Conservation (phyloP, 805 yeast genomes). For the Ogataea neopini region DNA sequence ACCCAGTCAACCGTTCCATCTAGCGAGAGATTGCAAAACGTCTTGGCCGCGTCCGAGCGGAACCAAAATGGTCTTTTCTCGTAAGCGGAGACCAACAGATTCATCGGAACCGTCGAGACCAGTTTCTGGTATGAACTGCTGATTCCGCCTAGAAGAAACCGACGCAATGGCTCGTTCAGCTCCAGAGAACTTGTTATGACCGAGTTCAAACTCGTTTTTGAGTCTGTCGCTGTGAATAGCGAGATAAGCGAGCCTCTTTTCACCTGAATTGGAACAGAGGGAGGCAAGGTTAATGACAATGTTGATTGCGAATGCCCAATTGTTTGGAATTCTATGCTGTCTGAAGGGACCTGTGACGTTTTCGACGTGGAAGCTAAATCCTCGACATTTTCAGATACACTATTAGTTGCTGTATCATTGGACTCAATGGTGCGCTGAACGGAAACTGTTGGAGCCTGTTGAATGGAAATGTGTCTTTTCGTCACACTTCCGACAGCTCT, state of each 20-base stretch:
- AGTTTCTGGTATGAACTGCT: conserved; percentile 48
- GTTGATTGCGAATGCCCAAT: conserved; percentile 52
- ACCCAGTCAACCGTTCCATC: conserved; percentile 71
- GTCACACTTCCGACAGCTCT: neutral
- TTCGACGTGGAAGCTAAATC: conserved; percentile 8
- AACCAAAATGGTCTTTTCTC: conserved; percentile 15
- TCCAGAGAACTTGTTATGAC: conserved; percentile 33
- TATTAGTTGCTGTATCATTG: conserved; percentile 1
- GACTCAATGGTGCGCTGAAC: neutral
- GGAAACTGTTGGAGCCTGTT: conserved; percentile 17
- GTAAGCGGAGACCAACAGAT: conserved; percentile 44
- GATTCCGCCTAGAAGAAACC: conserved; percentile 46
- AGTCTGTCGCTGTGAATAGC: conserved; percentile 34
- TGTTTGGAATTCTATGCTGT: conserved; percentile 39
- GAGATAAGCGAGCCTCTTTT: conserved; percentile 52
- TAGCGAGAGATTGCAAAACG: conserved; percentile 46
- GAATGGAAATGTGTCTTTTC: conserved; percentile 18
- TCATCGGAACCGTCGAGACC: conserved; percentile 48
- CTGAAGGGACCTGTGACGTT: conserved; percentile 1
- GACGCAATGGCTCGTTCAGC: conserved; percentile 40
- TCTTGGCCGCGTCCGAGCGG: conserved; percentile 28
- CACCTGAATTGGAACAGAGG: conserved; percentile 56
- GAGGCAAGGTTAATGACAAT: conserved; percentile 52
- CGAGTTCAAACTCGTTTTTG: conserved; percentile 13
- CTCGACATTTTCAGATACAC: conserved; percentile 16